These are phyloP conservation scores for Sclerotinia subarctica DNA, from an alignment of 2,329 filamentous ascomycete genomes.

Conservation along the genomic window DNA sequence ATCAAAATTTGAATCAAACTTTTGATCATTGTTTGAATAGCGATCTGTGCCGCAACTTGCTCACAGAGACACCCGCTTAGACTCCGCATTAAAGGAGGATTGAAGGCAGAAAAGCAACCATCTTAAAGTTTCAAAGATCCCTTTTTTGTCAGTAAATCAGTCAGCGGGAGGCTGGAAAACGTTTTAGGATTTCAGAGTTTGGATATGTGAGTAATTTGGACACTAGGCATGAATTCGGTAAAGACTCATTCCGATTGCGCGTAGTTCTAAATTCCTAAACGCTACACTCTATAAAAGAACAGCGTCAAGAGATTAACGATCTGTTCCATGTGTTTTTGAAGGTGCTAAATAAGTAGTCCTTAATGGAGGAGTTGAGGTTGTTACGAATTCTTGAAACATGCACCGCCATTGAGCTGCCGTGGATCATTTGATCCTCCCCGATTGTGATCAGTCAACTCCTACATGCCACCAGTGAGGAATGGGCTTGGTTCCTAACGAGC, in stretches of 20 bases:
- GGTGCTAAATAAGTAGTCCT: neutral
- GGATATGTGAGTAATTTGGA: neutral
- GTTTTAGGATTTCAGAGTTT: neutral
- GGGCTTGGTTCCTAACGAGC: neutral
- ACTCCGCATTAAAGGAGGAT: neutral
- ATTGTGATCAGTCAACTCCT: neutral
- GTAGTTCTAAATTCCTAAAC: neutral
- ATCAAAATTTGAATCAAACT: neutral
- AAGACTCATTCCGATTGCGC: neutral
- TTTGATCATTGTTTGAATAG: neutral
- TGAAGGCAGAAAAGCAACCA: neutral
- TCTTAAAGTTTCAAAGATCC: neutral
- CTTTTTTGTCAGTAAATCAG: neutral
- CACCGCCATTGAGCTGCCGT: neutral
- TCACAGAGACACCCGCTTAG: neutral
- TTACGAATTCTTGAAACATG: neutral
- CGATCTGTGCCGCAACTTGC: conserved; percentile 13
- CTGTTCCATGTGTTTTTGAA: neutral
- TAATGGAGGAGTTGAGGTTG: neutral
- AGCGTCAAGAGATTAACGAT: neutral
- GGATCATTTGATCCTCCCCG: neutral
- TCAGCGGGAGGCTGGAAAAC: neutral
- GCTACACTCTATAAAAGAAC: neutral
- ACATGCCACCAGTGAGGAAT: neutral
- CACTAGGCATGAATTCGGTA: neutral